Conservation (phyloP, 1,284 basidiomycete species). For the Cutaneotrichosporon cavernicola region DNA sequence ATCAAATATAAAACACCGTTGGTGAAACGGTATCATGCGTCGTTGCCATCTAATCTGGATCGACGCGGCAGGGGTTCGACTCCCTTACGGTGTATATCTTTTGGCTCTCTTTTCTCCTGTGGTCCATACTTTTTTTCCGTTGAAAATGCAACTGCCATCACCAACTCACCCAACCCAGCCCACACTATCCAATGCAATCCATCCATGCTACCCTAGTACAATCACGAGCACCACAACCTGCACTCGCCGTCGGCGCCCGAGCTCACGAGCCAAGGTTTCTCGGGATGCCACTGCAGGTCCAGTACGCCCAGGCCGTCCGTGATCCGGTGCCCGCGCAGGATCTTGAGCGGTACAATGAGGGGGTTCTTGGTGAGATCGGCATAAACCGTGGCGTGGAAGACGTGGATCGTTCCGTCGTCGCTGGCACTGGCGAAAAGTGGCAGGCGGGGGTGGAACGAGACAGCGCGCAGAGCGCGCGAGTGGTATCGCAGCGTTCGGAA, state of each 20-base stretch:
- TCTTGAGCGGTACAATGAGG: slow-evolving; percentile 94
- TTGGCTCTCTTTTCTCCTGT: too few relatives aligned
- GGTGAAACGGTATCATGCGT: too few relatives aligned
- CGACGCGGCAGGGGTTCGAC: too few relatives aligned
- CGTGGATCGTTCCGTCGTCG: slow-evolving; percentile 93
- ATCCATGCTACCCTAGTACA: neutral
- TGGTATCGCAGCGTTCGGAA: slow-evolving; percentile 98
- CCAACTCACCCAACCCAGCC: too few relatives aligned
- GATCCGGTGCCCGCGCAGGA: slow-evolving; percentile 83
- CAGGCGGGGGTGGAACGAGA: slow-evolving; percentile 90
- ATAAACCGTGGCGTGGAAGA: slow-evolving; percentile 95
- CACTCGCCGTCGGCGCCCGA: slow-evolving; percentile 90
- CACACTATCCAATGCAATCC: neutral
- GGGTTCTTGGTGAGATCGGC: slow-evolving; percentile 93
- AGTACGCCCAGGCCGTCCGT: slow-evolving; percentile 86
- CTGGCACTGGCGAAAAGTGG: slow-evolving; percentile 94
- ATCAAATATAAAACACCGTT: too few relatives aligned
- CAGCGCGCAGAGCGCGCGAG: slow-evolving; percentile 81
- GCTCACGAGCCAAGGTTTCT: slow-evolving; percentile 89
- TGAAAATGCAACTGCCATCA: too few relatives aligned
- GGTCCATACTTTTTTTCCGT: too few relatives aligned
- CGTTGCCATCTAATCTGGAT: too few relatives aligned
- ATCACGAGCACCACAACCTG: slow-evolving; percentile 65
- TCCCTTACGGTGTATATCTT: too few relatives aligned
- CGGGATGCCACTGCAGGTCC: slow-evolving; percentile 82